Evolutionary conservation across 441 rosid species (phyloP), one percentile per base, ranked within the genome.

Genomic region (Lagerstroemia fauriei): DNA sequence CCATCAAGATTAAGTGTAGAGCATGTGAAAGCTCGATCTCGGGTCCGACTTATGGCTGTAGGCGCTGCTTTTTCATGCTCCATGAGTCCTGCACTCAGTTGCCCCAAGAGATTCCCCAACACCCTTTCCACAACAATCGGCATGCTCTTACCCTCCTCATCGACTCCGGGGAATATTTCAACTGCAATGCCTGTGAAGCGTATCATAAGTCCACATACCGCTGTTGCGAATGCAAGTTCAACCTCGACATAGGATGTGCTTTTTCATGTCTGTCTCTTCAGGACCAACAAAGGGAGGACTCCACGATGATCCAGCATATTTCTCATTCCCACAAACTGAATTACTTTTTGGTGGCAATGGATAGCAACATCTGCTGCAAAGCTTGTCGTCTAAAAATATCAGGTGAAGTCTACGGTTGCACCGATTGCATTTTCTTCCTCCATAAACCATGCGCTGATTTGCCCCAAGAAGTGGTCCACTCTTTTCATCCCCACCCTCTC

Each of bases 361-460:
- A 71, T 14, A 69, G 24, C 75, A 6, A 31, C n/a, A 56, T 80
- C 68, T n/a, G 8, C 27, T 71, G 82, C 68, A 11, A 46, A 56
- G 22, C 17, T 47, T 71, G 82, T 56, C 13, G 27, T 10, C 24
- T 24, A 18, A 32, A 29, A 14, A 22, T 56, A 56, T 50, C 79
- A 22, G 44, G 79, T 56, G 79, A 53, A 50, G 59, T 51, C 29
- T 76, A 76, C 9, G 46, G 82, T 25, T 72, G 82, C 72, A 13
- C 1, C 0, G 53, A 32, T 22, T 80, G 82, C 70, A 1, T 12
- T 12, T 1, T 80, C 77, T 80, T 72, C 51, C 24, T 71, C 12
- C 44, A 80, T 6, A 12, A 1, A n/a, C 56, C 32, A 18, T 80
- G 82, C 29, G 77, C 27, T 13, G 66, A 78, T 8, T 32, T 31